Evolutionary conservation across 257 asterid species (phyloP), one percentile per base, ranked within the genome.

Genomic region (Cinchona pubescens): DNA sequence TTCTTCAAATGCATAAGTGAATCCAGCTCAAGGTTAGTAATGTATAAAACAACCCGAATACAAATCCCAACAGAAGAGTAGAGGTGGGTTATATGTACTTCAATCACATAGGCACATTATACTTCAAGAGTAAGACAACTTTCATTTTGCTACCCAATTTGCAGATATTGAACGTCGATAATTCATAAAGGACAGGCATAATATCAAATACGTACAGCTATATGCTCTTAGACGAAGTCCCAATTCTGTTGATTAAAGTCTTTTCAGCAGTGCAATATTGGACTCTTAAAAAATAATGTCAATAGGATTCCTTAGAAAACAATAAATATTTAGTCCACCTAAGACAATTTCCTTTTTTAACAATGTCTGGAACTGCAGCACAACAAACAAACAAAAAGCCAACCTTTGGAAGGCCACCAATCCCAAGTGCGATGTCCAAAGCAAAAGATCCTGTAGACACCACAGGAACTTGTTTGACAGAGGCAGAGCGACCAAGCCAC

Each of bases 371-470:
- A 25, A 64, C 8, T 37, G 40, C 61, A 43, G 66, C 27, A 34
- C n/a, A 62, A 51, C 43, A 61, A 72, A 56, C 5, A 75, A 66
- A n/a, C 14, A 56, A 12, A 19, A 3, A 25, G 46, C 75, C 67
- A 45, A 92, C 98, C 98, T 92, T 95, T 4, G 99, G 99, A 73
- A 91, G 84, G 14, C 99, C 98, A 56, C 99, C 99, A 56, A 92
- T 79, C 58, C 99, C 99, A 69, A 92, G 83, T 7, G 98, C 96
- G 61, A 83, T 71, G 82, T 95, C 98, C 87, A 92, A 86, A 63
- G 94, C 81, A 88, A 95, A 87, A 12, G 97, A 95, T 46, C 97
- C 98, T 29, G 98, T 91, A 69, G 99, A 92, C 43, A 95, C 90
- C 73, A 92, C 98, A 0, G 98, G 98, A 62, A 89, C 92, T 58